A percentile compares a stretch with the other conserved stretches of the same genome.
Evolutionary conservation across 345 rosid species (phyloP).

Genomic region (Limnanthes douglasii): DNA sequence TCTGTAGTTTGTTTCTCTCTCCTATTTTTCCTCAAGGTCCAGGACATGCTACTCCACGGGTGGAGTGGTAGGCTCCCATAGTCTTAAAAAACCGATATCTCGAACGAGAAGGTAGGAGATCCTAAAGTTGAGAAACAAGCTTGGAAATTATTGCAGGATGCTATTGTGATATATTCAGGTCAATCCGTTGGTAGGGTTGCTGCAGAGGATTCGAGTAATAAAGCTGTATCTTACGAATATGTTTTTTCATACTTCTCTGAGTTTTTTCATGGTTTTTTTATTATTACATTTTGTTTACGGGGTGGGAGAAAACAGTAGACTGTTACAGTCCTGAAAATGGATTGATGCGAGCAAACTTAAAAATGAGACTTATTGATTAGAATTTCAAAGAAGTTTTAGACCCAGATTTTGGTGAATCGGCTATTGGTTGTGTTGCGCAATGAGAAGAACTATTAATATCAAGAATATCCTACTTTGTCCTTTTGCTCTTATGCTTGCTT

Average conservation of each 20-base stretch:
- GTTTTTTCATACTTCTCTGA: background rate
- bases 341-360: constrained; percentile 89
- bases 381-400: constrained; percentile 68
- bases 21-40: too few relatives aligned
- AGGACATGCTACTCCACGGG: too few relatives aligned
- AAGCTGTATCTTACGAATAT: constrained; percentile 8
- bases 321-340: constrained; percentile 93
- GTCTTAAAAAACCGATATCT: too few relatives aligned
- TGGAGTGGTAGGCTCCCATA: too few relatives aligned
- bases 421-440: constrained; percentile 93
- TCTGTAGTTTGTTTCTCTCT: too few relatives aligned
- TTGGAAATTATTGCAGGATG: constrained; percentile 59
- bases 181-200: constrained; percentile 87
- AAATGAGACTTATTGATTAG: constrained; percentile 70
- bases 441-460: constrained; percentile 86
- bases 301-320: constrained; percentile 95
- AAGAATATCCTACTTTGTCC: constrained; percentile 5
- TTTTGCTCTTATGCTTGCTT: background rate
- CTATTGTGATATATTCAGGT: constrained; percentile 65
- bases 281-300: constrained; percentile 19
- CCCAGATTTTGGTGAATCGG: constrained; percentile 94
- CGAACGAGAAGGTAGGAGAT: too few relatives aligned
- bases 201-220: constrained; percentile 67
- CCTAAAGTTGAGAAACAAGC: constrained; percentile 72
- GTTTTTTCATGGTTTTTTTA: background rate